Percentiles rank a stretch among this genome's conserved stretches.
These are phyloP conservation scores for Solanum hybrid DNA, from an alignment of 305 asterid species.

Conservation along the genomic window DNA sequence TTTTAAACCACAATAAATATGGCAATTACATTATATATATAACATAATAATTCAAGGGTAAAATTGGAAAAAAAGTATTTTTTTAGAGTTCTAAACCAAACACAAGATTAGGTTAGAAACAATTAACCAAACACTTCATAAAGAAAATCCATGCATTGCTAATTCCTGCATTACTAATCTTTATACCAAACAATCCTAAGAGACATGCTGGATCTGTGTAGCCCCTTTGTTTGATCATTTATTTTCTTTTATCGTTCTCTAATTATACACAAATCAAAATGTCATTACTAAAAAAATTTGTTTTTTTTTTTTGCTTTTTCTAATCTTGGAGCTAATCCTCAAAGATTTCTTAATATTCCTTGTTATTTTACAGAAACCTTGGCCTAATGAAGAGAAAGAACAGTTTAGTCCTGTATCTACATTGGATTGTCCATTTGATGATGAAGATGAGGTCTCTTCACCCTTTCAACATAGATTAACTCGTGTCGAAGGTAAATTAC, in stretches of 20 bases:
- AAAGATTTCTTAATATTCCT: not conserved
- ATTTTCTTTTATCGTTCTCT: not conserved
- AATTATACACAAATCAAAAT: not conserved
- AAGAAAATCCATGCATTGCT: no score
- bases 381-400: conserved; percentile 56
- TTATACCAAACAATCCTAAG: no score
- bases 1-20: no score
- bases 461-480: conserved; percentile 45
- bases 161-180: no score
- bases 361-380: conserved; percentile 30
- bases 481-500: conserved; percentile 45
- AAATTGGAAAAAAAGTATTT: no score
- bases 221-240: not conserved
- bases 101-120: no score
- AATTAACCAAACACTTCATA: no score
- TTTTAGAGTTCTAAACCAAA: no score
- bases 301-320: not conserved
- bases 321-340: not conserved
- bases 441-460: conserved; percentile 63
- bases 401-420: conserved; percentile 82
- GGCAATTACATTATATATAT: no score
- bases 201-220: not conserved
- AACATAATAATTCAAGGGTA: no score
- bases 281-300: not conserved
- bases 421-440: conserved; percentile 69